These are phyloP conservation scores for Colletotrichum chrysophilum DNA, from an alignment of 2,329 filamentous ascomycete species.

Conservation along the genomic window DNA sequence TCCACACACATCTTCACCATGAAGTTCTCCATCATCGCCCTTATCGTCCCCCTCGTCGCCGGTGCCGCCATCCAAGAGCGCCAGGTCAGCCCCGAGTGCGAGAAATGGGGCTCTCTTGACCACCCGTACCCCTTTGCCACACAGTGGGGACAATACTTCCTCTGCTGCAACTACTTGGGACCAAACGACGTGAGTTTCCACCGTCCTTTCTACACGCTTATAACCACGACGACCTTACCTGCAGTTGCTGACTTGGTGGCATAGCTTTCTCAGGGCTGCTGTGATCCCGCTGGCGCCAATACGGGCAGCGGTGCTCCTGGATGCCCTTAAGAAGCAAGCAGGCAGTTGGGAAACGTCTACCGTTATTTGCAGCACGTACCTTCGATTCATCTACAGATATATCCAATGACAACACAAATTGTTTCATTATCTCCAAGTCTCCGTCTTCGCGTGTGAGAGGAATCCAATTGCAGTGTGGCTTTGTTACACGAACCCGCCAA, in stretches of 20 bases:
- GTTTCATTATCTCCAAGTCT: not conserved
- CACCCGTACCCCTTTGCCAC: not conserved
- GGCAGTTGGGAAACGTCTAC: not conserved
- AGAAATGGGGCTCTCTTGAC: not conserved
- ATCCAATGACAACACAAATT: not conserved
- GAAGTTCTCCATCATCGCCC: not conserved
- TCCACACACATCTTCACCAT: not conserved
- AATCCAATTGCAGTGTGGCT: not conserved
- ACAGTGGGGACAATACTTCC: not conserved
- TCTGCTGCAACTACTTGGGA: not conserved
- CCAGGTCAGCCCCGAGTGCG: not conserved
- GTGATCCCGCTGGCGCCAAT: not conserved
- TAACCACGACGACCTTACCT: fast-evolving
- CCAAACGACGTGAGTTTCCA: not conserved
- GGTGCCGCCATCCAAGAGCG: not conserved
- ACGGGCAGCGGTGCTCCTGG: not conserved
- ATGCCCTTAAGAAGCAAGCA: not conserved
- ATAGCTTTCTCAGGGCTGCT: not conserved
- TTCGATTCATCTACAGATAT: fast-evolving
- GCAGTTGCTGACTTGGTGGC: not conserved
- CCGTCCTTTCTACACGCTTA: fast-evolving
- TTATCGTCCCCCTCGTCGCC: not conserved
- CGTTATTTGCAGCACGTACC: fast-evolving
- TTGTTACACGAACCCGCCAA: not conserved
- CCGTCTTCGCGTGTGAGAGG: not conserved